A percentile compares a stretch with the other conserved stretches of the same genome.
Conservation (phyloP, 352 stramenopile genomes). For the Pythium aristosporum region DNA sequence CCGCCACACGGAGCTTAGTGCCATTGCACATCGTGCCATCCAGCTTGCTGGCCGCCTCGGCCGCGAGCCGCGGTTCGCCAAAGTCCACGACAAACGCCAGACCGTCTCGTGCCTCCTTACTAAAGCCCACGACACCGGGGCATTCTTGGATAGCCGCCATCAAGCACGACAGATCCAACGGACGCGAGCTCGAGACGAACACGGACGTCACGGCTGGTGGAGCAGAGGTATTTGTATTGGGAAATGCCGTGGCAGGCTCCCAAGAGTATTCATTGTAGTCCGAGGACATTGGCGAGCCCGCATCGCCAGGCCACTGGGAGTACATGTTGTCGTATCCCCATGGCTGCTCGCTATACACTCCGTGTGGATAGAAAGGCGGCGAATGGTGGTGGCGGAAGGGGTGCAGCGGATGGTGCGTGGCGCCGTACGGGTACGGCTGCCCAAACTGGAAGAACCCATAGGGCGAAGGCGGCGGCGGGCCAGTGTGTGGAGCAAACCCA, state of each 20-base stretch:
- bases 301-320: slow-evolving; percentile 6
- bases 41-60: slow-evolving; percentile 43
- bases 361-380: slow-evolving; percentile 15
- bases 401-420: background rate
- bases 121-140: slow-evolving; percentile 50
- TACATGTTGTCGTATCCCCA: slow-evolving; percentile 20
- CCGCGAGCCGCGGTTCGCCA: slow-evolving; percentile 35
- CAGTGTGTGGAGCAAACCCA: slow-evolving; percentile 1
- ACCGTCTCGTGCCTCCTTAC: slow-evolving; percentile 39
- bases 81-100: slow-evolving; percentile 58
- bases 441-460: slow-evolving; percentile 31
- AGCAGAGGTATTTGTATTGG: background rate
- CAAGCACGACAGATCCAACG: slow-evolving; percentile 49
- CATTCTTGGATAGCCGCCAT: slow-evolving; percentile 51
- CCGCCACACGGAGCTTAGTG: slow-evolving; percentile 46
- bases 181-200: slow-evolving; percentile 45
- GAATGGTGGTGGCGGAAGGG: background rate
- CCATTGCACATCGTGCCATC: slow-evolving; percentile 54
- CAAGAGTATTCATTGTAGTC: slow-evolving; percentile 12
- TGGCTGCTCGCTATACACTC: background rate
- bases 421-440: slow-evolving; percentile 20
- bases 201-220: slow-evolving; percentile 28
- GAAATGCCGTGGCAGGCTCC: background rate
- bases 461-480: background rate
- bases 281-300: slow-evolving; percentile 6